These are phyloP conservation scores for Penicillium brevicompactum DNA, from an alignment of 2,329 filamentous ascomycete species.

Conservation along the genomic window DNA sequence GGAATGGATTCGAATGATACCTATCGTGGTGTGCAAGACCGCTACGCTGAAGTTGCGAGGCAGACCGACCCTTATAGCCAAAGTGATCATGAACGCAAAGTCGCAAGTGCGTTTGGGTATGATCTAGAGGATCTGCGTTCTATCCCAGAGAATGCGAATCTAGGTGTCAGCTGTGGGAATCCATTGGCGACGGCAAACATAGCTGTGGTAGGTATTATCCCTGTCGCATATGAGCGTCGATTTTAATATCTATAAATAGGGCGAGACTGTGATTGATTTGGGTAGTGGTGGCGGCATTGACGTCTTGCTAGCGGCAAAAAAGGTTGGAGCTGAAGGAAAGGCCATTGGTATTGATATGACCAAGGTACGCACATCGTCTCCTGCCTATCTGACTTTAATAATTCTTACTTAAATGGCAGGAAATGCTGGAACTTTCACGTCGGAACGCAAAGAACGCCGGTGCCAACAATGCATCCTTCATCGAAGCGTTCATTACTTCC, in stretches of 20 bases:
- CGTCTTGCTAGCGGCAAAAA: conserved; percentile 57
- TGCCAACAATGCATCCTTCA: conserved; percentile 53
- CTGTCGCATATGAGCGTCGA: no score
- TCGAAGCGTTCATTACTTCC: conserved; percentile 55
- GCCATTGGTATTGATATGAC: conserved; percentile 65
- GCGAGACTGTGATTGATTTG: conserved; percentile 61
- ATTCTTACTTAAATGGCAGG: no score
- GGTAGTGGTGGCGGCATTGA: conserved; percentile 63
- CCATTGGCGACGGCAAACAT: conserved; percentile 54
- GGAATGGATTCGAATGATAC: no score
- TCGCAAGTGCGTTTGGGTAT: conserved; percentile 59
- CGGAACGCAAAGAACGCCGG: conserved; percentile 45
- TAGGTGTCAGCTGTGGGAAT: conserved; percentile 59
- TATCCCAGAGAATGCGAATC: conserved; percentile 52
- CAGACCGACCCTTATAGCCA: neutral
- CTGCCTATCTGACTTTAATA: no score
- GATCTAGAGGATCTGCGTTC: conserved; percentile 49
- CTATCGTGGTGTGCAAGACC: conserved; percentile 11
- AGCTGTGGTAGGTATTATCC: conserved; percentile 36
- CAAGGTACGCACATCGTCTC: conserved; percentile 40
- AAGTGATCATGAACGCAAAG: conserved; percentile 4
- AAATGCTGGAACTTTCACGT: conserved; percentile 58
- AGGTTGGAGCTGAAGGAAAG: conserved; percentile 51
- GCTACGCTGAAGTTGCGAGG: conserved; percentile 6
- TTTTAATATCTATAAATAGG: no score